Evolutionary conservation across 257 asterid species (phyloP), one percentile per base, ranked within the genome.

Genomic region (Nicotiana benthamiana): DNA sequence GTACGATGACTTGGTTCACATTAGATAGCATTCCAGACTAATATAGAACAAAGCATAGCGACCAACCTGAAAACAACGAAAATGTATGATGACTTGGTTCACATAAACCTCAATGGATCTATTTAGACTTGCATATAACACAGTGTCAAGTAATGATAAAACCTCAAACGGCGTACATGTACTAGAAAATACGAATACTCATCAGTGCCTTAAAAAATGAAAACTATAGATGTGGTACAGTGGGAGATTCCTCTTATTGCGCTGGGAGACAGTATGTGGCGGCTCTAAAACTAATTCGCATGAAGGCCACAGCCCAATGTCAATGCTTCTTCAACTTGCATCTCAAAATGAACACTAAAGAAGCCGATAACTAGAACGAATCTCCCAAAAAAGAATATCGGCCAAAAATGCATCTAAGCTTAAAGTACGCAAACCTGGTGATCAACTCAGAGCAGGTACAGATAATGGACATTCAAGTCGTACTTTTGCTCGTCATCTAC

Each of bases 401-500:
- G 13, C 34, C 85, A 88, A 87, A 83, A 85, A 82, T 86, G 86
- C 79, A 68, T 72, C 77, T 68, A 59, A 68, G 60, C 72, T 13
- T 32, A 48, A 27, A 62, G 60, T 70, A 60, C 52, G 48, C 80
- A 82, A 75, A 76, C 67, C 63, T 34, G 65, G 26, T 7, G 17
- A 9, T 24, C 24, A n/a, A 32, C 40, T 28, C 67, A 51, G 52
- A 65, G 68, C 24, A 17, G 52, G 5, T 20, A 70, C 20, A 70
- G 28, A 12, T 43, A 22, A 54, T 30, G 22, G 77, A 22, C 34
- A 12, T 43, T 70, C 57, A 3, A 54, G 1, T 36, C 57, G 34
- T 84, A 34, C 66, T 72, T 65, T 65, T 36, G 30, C 57, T 26
- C 17, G 77, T 88, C 92, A 91, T 75, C 86, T 86, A 86, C 99